phyloP scores from a whole-genome alignment of 257 asterid species.

The Rubia yunnanensis region DNA sequence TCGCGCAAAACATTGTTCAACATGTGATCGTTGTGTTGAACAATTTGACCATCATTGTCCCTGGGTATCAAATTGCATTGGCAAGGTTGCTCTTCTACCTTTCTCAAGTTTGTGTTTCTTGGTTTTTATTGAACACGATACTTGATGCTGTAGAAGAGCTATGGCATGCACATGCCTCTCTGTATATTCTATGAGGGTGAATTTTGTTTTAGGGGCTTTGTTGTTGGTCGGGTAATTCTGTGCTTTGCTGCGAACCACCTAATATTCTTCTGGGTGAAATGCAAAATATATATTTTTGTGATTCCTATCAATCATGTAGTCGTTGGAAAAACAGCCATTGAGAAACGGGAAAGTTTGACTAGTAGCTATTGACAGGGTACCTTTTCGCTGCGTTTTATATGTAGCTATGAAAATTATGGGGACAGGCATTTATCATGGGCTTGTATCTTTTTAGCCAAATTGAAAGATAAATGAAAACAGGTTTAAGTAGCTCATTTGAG shows the following conservation, averaged over 20 bases:
- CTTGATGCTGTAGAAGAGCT: background rate
- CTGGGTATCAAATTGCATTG: conserved; percentile 98
- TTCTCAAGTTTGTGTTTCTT: background rate
- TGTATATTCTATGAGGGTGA: background rate
- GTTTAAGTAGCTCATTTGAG: too few relatives aligned
- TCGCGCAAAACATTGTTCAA: conserved; percentile 98
- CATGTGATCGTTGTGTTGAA: conserved; percentile 98
- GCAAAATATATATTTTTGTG: background rate
- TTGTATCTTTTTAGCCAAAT: background rate
- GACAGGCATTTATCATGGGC: background rate
- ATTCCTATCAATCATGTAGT: background rate
- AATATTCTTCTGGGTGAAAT: background rate
- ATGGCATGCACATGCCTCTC: background rate
- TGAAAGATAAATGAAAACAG: background rate
- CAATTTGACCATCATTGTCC: conserved; percentile 99
- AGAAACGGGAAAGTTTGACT: background rate
- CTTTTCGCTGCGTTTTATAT: background rate
- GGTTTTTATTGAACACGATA: background rate
- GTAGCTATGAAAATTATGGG: background rate
- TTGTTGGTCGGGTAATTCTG: background rate
- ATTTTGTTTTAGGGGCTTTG: background rate
- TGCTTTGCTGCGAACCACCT: background rate
- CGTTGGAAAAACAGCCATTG: background rate
- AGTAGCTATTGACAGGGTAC: background rate
- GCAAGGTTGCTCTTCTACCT: conserved; percentile 54